These are phyloP conservation scores for Neoarthrinium moseri DNA, from an alignment of 2,329 filamentous ascomycete species.

Conservation along the genomic window DNA sequence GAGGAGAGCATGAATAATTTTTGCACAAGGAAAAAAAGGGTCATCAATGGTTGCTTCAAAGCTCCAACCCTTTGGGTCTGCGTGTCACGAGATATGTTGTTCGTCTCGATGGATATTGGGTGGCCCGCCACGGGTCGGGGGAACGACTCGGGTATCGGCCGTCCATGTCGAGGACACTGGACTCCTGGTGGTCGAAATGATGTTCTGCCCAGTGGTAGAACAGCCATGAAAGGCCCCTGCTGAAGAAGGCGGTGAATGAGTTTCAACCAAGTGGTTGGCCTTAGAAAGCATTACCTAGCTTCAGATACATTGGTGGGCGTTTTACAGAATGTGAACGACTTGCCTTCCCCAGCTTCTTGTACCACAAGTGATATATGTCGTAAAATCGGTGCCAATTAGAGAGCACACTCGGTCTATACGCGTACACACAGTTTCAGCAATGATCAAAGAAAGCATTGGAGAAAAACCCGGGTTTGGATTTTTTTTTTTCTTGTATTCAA, in stretches of 20 bases:
- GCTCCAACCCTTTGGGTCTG: conserved; percentile 39
- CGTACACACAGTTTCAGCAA: no score
- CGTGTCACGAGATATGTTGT: conserved; percentile 9
- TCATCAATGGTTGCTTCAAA: conserved; percentile 49
- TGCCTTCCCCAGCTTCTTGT: conserved; percentile 5
- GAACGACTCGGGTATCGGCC: not conserved
- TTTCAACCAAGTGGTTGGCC: conserved; percentile 13
- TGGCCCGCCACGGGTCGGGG: not conserved
- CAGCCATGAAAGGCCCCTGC: conserved; percentile 1
- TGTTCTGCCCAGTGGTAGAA: conserved; percentile 12
- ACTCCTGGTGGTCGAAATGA: conserved; percentile 10
- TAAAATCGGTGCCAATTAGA: no score
- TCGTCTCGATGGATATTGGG: not conserved
- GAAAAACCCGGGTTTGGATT: no score
- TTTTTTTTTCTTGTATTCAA: no score
- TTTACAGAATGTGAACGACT: conserved; percentile 6
- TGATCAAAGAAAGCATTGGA: no score
- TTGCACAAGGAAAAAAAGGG: conserved; percentile 29
- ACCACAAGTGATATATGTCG: not conserved
- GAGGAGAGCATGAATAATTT: conserved; percentile 26
- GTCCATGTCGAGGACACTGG: not conserved
- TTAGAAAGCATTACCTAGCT: conserved; percentile 1
- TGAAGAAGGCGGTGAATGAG: conserved; percentile 4
- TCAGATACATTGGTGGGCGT: conserved; percentile 5
- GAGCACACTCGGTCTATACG: no score